Conservation (phyloP, 1,284 basidiomycete genomes). For the Peniophora sp. region DNA sequence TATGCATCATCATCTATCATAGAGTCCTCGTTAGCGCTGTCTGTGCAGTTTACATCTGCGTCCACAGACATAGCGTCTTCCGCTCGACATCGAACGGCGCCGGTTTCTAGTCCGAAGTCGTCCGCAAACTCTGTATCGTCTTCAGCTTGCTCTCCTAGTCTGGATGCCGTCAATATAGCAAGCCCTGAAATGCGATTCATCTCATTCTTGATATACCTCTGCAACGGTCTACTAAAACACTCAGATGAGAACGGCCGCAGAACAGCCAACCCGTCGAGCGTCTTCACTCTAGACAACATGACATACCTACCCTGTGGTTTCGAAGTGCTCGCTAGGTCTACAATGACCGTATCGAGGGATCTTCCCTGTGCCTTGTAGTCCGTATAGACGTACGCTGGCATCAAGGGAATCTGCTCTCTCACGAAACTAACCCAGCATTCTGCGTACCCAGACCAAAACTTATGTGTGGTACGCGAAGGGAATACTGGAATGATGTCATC, state of each 20-base stretch:
- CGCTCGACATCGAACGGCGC: no score
- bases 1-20: no score
- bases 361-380: slow-evolving; percentile 21
- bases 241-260: background rate
- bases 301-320: slow-evolving; percentile 14
- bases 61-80: no score
- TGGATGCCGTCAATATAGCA: background rate
- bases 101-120: no score
- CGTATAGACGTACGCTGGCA: slow-evolving; percentile 19
- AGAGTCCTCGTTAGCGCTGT: no score
- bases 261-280: slow-evolving; percentile 4
- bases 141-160: no score
- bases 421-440: slow-evolving; percentile 2
- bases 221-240: background rate
- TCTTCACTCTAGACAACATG: slow-evolving; percentile 13
- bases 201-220: background rate
- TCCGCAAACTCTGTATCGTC: no score
- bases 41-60: no score
- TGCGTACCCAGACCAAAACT: background rate
- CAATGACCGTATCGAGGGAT: slow-evolving; percentile 14
- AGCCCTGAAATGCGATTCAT: background rate
- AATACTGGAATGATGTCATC: background rate
- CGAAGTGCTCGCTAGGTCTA: slow-evolving; percentile 12
- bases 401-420: slow-evolving; percentile 15
- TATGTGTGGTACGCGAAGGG: background rate